Percentiles rank a stretch among this genome's conserved stretches.
Conservation (phyloP, 2,329 filamentous ascomycete species). For the Beauveria varroae region DNA sequence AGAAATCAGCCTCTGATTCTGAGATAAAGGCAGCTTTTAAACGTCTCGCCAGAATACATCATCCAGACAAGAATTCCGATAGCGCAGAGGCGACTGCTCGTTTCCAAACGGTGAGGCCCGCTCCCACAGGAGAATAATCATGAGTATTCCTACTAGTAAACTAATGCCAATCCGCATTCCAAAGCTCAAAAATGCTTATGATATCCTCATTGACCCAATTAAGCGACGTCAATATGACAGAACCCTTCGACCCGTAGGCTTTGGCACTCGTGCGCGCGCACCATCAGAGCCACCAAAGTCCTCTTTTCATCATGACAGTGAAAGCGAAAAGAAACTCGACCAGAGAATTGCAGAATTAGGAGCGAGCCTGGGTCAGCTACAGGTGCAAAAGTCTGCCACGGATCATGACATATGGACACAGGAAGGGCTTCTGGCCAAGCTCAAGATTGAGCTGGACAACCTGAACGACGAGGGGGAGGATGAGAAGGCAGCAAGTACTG, state of each 20-base stretch:
- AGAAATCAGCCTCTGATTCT: not conserved
- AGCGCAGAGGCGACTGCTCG: not conserved
- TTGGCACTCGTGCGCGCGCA: not conserved
- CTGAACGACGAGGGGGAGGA: not conserved
- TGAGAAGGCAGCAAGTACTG: not conserved
- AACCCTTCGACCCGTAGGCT: not conserved
- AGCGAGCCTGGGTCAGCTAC: not conserved
- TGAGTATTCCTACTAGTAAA: not conserved
- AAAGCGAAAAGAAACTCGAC: not conserved
- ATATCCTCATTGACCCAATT: not conserved
- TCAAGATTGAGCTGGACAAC: not conserved
- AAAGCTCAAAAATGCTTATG: not conserved
- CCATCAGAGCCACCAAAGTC: not conserved
- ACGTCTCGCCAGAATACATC: not conserved
- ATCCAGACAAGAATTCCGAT: not conserved
- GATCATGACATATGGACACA: not conserved
- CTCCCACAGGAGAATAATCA: not conserved
- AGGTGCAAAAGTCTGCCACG: not conserved
- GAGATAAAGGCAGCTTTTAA: not conserved
- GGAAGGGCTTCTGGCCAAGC: not conserved
- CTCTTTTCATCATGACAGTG: not conserved
- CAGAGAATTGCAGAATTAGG: not conserved
- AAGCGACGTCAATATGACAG: not conserved
- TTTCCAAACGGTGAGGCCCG: not conserved
- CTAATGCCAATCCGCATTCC: not conserved